Base-by-base conservation (phyloP, 2,329 filamentous ascomycete genomes). In the Diaporthe destruens region DNA sequence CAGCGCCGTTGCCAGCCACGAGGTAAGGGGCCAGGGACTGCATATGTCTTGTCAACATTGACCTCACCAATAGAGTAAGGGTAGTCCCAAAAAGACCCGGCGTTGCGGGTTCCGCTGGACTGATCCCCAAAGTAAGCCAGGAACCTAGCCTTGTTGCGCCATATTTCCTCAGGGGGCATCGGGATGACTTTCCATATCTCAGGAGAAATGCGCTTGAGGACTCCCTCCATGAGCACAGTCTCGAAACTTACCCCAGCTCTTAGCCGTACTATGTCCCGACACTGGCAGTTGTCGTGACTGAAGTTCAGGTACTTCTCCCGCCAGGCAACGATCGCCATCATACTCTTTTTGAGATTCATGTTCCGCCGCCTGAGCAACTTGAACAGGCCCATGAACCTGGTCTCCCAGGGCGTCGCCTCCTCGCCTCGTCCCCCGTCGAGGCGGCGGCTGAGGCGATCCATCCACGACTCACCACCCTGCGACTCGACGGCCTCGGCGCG, bases 331-430 rank as follows among this genome's bases (percentile, higher is more conserved):
- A 65, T 18, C 20, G 2, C 1, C 25, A 3, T 20, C 20, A 65
- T 34, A 5, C 6, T 8, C 0, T 6, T 25, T 6, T 16, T 23
- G 1, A 3, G 11, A 1, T 18, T 2, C 5, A 16, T 16, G 11
- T 65, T 5, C 3, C 8, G 1, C 6, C n/a, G 25, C 18, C 5
- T n/a, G 20, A 32, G 49, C 2, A 3, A 18, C 6, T 9, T n/a
- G 3, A 23, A 2, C 11, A 36, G 5, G 12, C 1, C 6, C 6
- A 32, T 0, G 18, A 49, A 49, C 12, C 59, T 23, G 18, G 59
- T 65, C 25, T 34, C 8, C 42, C 42, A 65, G 5, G 42, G 59
- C 29, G 42, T 63, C 23, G 18, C 39, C 14, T 29, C 36, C 6
- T 20, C 23, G n/a, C 12, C 1, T 8, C 2, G 4, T 1, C 54